These are phyloP conservation scores for Zoysia matrella DNA, from an alignment of 202 grass and related monocot genomes.

Conservation along the genomic window DNA sequence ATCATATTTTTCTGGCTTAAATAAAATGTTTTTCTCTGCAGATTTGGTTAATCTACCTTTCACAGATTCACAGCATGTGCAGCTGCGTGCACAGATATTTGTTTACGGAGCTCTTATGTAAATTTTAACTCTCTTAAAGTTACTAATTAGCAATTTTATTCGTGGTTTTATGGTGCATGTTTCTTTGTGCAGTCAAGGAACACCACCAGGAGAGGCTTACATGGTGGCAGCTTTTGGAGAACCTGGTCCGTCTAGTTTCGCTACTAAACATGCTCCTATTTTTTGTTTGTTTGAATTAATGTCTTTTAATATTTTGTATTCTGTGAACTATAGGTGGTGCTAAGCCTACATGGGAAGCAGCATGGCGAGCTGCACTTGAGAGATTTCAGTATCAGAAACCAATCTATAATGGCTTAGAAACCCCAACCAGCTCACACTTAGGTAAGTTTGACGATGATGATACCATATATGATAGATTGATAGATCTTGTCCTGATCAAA, in stretches of 20 bases:
- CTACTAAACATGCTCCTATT: neutral
- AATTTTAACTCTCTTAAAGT: conserved; percentile 49
- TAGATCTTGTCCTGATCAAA: neutral
- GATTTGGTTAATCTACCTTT: conserved; percentile 72
- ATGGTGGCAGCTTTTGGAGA: conserved; percentile 98
- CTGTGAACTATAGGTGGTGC: conserved; percentile 53
- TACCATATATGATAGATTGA: neutral
- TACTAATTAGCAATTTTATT: conserved; percentile 37
- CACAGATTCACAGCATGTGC: conserved; percentile 87
- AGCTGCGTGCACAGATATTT: conserved; percentile 96
- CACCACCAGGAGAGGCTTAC: conserved; percentile 86
- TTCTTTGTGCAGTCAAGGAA: conserved; percentile 81
- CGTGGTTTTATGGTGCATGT: conserved; percentile 34
- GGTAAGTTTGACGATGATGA: conserved; percentile 49
- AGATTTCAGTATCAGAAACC: conserved; percentile 77
- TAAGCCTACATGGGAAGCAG: conserved; percentile 74
- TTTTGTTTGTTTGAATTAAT: neutral
- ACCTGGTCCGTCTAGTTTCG: conserved; percentile 63
- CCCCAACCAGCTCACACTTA: conserved; percentile 61
- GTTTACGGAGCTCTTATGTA: conserved; percentile 99
- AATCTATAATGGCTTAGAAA: conserved; percentile 58
- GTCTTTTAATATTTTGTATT: conserved; percentile 19
- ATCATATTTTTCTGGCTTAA: conserved; percentile 57
- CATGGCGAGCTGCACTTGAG: conserved; percentile 70
- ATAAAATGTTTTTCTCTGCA: conserved; percentile 60